Evolutionary conservation across 2,329 filamentous ascomycete species (phyloP).

Genomic region (Talaromyces pinophilus): DNA sequence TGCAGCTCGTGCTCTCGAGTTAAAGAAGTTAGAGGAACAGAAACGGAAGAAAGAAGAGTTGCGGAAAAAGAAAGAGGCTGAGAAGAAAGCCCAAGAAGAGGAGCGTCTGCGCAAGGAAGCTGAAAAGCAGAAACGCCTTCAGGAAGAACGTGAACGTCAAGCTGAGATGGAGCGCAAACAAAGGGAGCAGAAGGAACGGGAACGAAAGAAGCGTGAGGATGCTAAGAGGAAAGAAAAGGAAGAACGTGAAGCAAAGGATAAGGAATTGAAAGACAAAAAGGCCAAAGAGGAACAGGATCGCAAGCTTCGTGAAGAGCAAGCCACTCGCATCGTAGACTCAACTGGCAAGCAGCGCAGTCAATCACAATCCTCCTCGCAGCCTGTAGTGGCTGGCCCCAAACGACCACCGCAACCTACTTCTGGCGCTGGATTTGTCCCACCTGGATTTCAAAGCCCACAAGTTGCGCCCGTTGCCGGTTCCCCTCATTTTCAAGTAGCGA

Average conservation of each 20-base stretch:
- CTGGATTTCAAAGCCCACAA: constrained; percentile 56
- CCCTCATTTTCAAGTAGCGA: constrained; percentile 75
- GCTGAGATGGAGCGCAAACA: constrained; percentile 82
- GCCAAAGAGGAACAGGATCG: constrained; percentile 65
- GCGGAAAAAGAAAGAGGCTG: constrained; percentile 84
- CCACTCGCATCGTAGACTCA: constrained; percentile 58
- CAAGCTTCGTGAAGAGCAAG: constrained; percentile 45
- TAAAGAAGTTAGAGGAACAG: constrained; percentile 77
- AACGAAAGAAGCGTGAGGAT: constrained; percentile 74
- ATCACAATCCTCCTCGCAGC: constrained; percentile 35
- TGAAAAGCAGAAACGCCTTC: constrained; percentile 74
- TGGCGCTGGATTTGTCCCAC: constrained; percentile 51
- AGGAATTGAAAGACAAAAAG: constrained; percentile 70
- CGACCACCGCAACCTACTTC: constrained; percentile 62
- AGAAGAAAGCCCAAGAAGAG: constrained; percentile 87
- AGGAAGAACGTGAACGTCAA: constrained; percentile 83
- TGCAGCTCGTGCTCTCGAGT: constrained; percentile 71
- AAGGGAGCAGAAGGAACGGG: constrained; percentile 74
- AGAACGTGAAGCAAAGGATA: constrained; percentile 62
- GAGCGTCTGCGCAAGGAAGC: constrained; percentile 81
- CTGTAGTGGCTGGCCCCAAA: constrained; percentile 37
- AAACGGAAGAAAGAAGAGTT: constrained; percentile 83
- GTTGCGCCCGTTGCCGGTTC: constrained; percentile 63
- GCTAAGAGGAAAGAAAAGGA: constrained; percentile 76
- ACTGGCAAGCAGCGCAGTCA: constrained; percentile 52